These are phyloP conservation scores for Fonsecaea nubica DNA, from an alignment of 2,329 filamentous ascomycete genomes.

Conservation along the genomic window DNA sequence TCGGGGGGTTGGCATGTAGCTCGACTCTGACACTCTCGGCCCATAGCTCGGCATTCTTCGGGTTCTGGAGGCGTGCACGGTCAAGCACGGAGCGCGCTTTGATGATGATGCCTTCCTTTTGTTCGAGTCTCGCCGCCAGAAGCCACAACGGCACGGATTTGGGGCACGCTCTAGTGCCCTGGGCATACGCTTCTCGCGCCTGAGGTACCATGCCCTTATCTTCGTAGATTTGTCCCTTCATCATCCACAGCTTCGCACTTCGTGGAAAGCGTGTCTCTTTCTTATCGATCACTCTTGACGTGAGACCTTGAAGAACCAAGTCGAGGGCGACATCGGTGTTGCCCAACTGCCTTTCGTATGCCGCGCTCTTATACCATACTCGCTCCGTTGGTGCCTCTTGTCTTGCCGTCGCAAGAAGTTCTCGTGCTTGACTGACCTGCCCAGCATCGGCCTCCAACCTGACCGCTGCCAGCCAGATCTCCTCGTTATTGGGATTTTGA, in stretches of 20 bases:
- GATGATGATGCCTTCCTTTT: slow-evolving; percentile 79
- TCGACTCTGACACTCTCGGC: slow-evolving; percentile 94
- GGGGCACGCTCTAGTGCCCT: slow-evolving; percentile 85
- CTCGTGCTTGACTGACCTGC: slow-evolving; percentile 79
- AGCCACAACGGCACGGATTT: slow-evolving; percentile 88
- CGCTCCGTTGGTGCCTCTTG: slow-evolving; percentile 91
- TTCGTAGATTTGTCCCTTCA: slow-evolving; percentile 98
- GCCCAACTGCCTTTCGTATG: slow-evolving; percentile 85
- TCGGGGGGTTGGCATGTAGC: slow-evolving; percentile 73
- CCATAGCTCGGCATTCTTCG: slow-evolving; percentile 84
- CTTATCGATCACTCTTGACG: slow-evolving; percentile 37
- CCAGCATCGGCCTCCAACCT: slow-evolving; percentile 93
- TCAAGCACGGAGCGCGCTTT: slow-evolving; percentile 95
- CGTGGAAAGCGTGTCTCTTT: slow-evolving; percentile 80
- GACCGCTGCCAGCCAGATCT: slow-evolving; percentile 96
- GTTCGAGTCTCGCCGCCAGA: slow-evolving; percentile 85
- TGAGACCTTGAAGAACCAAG: slow-evolving; percentile 76
- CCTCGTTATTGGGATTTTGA: slow-evolving; percentile 94
- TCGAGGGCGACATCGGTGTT: slow-evolving; percentile 82
- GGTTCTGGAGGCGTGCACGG: slow-evolving; percentile 83
- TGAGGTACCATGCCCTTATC: slow-evolving; percentile 77
- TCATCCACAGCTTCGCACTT: slow-evolving; percentile 92
- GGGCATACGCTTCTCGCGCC: slow-evolving; percentile 86
- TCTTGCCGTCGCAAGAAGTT: slow-evolving; percentile 80
- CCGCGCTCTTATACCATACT: slow-evolving; percentile 95